These are phyloP conservation scores for Calocera cornea DNA, from an alignment of 768 basidiomycete genomes.

Conservation along the genomic window DNA sequence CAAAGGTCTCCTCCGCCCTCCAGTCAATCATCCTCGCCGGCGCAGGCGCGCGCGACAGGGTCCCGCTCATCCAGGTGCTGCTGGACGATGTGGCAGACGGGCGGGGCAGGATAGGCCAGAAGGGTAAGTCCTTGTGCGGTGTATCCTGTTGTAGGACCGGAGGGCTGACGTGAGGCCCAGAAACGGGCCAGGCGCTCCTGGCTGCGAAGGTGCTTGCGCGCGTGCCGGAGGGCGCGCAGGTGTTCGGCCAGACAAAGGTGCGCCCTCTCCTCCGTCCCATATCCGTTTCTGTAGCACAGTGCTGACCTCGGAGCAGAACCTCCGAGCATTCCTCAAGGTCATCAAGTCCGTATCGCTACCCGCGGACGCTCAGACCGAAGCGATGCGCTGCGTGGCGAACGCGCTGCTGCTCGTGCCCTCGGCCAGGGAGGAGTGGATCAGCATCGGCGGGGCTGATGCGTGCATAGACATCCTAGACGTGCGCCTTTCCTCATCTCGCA, in stretches of 20 bases:
- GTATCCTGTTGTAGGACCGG: not conserved
- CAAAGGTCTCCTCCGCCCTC: not conserved
- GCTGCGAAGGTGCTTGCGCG: constrained; percentile 17
- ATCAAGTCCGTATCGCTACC: constrained; percentile 8
- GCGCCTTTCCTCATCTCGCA: not conserved
- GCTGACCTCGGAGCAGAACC: not conserved
- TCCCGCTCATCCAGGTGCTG: not conserved
- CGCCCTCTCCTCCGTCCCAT: not conserved
- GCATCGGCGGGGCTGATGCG: constrained; percentile 10
- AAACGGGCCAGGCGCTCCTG: constrained; percentile 6
- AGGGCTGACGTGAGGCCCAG: not conserved
- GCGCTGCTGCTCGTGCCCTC: constrained; percentile 14
- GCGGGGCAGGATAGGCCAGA: not conserved
- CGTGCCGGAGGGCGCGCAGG: constrained; percentile 10
- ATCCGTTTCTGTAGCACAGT: not conserved
- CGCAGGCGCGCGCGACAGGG: not conserved
- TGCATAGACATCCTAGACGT: constrained; percentile 12
- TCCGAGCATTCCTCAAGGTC: constrained; percentile 6
- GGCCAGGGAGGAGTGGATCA: constrained; percentile 11
- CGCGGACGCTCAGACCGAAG: constrained; percentile 11
- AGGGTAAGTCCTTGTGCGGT: not conserved
- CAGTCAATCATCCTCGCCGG: constrained; percentile 3
- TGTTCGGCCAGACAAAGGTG: constrained; percentile 11
- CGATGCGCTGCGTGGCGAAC: constrained; percentile 17
- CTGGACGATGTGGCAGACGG: not conserved